Conservation (phyloP, 352 stramenopile species). For the Globisporangium cederbergense region DNA sequence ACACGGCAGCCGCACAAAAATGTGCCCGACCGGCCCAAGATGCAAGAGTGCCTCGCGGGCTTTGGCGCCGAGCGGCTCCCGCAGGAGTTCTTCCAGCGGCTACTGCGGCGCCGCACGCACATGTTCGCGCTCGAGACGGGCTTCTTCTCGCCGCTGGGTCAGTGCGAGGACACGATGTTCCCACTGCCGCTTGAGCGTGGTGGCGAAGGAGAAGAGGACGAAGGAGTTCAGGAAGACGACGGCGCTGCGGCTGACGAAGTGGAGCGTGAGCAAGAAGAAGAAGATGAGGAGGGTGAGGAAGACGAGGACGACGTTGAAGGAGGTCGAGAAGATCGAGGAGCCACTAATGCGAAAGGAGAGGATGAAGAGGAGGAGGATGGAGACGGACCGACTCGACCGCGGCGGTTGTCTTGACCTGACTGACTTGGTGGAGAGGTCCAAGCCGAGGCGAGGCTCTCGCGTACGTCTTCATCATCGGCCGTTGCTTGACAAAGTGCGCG, state of each 20-base stretch:
- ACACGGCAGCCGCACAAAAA: constrained; percentile 9
- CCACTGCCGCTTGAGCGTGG: background rate
- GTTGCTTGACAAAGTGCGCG: no score
- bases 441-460: no score
- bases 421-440: no score
- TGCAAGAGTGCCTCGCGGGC: constrained; percentile 40
- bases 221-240: background rate
- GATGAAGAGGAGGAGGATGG: no score
- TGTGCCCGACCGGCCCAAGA: constrained; percentile 1
- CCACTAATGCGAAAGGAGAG: no score
- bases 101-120: constrained; percentile 35
- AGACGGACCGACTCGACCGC: no score
- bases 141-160: constrained; percentile 18
- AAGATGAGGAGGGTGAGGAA: constrained; percentile 1
- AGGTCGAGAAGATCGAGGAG: no score
- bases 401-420: no score
- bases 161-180: constrained; percentile 16
- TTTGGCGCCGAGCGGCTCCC: constrained; percentile 32
- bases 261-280: background rate
- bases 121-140: constrained; percentile 25
- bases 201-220: background rate
- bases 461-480: no score
- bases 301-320: background rate
- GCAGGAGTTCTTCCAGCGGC: constrained; percentile 22
- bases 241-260: background rate